Evolutionary conservation across 495 filamentous ascomycete genomes (phyloP).

Genomic region (Lasiosphaeria hispida): DNA sequence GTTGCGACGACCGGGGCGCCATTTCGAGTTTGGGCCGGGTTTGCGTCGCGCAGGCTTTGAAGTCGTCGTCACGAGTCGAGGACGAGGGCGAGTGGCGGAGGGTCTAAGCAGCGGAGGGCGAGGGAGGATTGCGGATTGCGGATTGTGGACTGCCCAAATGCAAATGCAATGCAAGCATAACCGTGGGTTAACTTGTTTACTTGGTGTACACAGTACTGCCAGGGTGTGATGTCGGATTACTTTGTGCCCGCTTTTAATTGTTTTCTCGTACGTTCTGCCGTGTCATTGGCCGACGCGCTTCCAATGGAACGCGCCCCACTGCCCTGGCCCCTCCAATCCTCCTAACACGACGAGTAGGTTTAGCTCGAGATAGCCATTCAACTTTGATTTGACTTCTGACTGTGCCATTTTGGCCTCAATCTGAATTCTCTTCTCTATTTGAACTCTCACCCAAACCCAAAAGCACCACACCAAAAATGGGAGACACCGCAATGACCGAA

Average conservation of each 20-base stretch:
- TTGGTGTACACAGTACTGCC: background rate
- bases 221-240: background rate
- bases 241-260: background rate
- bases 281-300: slow-evolving; percentile 16
- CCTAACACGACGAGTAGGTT: no score
- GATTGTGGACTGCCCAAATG: background rate
- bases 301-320: slow-evolving; percentile 5
- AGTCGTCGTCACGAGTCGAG: background rate
- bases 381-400: no score
- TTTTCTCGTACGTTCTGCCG: background rate
- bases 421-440: background rate
- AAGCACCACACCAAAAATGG: slow-evolving; percentile 35
- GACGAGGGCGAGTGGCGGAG: background rate
- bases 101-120: background rate
- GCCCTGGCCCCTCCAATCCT: background rate
- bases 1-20: slow-evolving; percentile 34
- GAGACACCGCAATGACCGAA: slow-evolving; percentile 46
- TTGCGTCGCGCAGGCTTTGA: background rate
- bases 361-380: no score
- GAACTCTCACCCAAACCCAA: background rate
- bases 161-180: background rate
- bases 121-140: background rate
- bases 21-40: slow-evolving; percentile 17
- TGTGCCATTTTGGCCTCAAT: background rate
- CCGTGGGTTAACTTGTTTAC: background rate